Base-by-base conservation (phyloP, 148 eudicot genomes). In the Salicornia ramosissima region DNA sequence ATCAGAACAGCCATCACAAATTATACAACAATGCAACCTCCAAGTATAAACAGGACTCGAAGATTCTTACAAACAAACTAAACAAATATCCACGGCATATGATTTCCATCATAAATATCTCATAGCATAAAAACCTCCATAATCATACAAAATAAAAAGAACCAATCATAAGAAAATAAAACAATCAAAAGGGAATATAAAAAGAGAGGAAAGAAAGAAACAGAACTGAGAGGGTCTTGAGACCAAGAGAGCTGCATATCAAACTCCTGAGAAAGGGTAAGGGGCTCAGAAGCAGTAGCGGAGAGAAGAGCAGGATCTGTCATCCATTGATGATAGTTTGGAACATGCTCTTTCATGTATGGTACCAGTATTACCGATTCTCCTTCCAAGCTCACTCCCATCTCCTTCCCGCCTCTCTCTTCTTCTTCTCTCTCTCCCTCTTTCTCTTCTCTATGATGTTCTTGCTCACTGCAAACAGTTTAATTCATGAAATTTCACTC, bases 161-260 rank as follows among this genome's bases (percentile, higher is more conserved):
- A 63, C 51, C 30, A 51, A 51, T 34, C 16, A 29, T 51, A 29
- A 42, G 67, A 46, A 46, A 28, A 26, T 14, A 67, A 0, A 34
- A 29, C 16, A 5, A 1, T 45, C 25, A n/a, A n/a, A n/a, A n/a
- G n/a, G n/a, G 25, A 49, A 5, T 0, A n/a, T 10, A 33, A 4
- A 40, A 22, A 11, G 11, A 13, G 40, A 36, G 8, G 55, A n/a
- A 43, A 33, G 21, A 28, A 10, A 53, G 42, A 15, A 16, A 11
- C n/a, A 43, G 16, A 75, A 92, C 97, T 93, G 55, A 72, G 69
- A 60, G 95, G 87, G 73, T 93, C 96, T 77, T 85, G 95, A 64
- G 85, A 77, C 98, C 98, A 93, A n/a, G 98, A 81, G 69, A 86
- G 83, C 75, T 90, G 98, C 96, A 92, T 92, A 29, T 86, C 82